phyloP scores from a whole-genome alignment of 2,329 filamentous ascomycete genomes.

The Plectosphaerella sp. region DNA sequence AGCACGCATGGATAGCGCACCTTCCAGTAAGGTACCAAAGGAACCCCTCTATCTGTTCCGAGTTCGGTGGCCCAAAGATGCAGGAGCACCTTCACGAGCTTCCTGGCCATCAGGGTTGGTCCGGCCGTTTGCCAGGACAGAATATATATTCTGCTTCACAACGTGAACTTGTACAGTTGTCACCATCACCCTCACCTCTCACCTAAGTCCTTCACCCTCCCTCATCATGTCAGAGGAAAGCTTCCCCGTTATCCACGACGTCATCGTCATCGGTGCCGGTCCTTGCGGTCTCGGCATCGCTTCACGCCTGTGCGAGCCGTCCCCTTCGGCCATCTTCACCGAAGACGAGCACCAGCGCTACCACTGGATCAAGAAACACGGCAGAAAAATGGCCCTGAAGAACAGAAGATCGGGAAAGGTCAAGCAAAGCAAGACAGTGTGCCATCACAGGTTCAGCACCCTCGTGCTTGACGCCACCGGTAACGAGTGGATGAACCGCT shows the following conservation, averaged over 20 bases:
- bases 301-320: constrained; percentile 65
- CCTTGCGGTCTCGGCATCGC: constrained; percentile 72
- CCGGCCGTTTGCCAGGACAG: no score
- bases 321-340: constrained; percentile 75
- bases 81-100: no score
- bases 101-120: no score
- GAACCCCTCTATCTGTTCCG: no score
- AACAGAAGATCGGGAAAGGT: constrained; percentile 36
- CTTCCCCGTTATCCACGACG: constrained; percentile 45
- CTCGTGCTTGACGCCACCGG: constrained; percentile 65
- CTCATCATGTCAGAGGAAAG: constrained; percentile 4
- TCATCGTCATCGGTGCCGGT: constrained; percentile 70
- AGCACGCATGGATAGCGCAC: no score
- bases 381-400: constrained; percentile 54
- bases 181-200: no score
- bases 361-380: constrained; percentile 68
- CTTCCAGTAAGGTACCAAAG: no score
- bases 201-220: no score
- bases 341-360: constrained; percentile 81
- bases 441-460: constrained; percentile 18
- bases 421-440: constrained; percentile 5
- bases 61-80: no score
- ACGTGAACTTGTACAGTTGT: no score
- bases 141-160: no score
- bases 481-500: constrained; percentile 63